Conservation (phyloP, 1,284 basidiomycete species). For the Boletus hoseneyae region DNA sequence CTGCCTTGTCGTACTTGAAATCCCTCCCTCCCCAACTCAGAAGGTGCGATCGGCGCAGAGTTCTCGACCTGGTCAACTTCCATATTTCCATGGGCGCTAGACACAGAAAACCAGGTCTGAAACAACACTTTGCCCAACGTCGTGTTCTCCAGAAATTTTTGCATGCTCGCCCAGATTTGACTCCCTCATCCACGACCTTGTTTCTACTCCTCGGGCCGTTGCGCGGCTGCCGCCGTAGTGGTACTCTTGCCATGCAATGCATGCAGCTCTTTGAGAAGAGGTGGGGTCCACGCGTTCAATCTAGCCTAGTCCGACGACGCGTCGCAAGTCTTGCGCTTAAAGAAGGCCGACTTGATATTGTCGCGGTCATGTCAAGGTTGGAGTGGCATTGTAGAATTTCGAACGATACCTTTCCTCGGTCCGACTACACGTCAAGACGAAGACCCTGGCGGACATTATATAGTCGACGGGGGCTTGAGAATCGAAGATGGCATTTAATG, state of each 20-base stretch:
- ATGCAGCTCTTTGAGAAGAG: conserved; percentile 43
- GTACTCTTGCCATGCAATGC: conserved; percentile 47
- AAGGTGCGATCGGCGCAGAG: conserved; percentile 29
- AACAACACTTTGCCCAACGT: conserved; percentile 32
- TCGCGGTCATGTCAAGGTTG: conserved; percentile 34
- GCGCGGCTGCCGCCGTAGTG: conserved; percentile 43
- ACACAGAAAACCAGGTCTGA: conserved; percentile 35
- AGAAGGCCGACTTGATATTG: conserved; percentile 55
- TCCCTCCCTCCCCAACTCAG: conserved; percentile 40
- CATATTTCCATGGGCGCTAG: conserved; percentile 40
- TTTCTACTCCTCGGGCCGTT: conserved; percentile 56
- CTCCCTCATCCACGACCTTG: conserved; percentile 60
- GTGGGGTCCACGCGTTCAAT: conserved; percentile 55
- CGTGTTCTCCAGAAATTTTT: conserved; percentile 44
- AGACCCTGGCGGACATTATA: conserved; percentile 26
- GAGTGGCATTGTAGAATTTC: conserved; percentile 16
- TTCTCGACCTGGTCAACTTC: conserved; percentile 46
- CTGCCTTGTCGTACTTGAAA: conserved; percentile 43
- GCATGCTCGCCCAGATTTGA: conserved; percentile 44
- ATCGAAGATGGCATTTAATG: conserved; percentile 29
- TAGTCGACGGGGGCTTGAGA: conserved; percentile 26
- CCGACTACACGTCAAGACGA: conserved; percentile 10
- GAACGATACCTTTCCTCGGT: conserved; percentile 9
- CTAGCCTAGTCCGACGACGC: conserved; percentile 56
- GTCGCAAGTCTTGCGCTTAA: conserved; percentile 55